phyloP scores from a whole-genome alignment of 768 basidiomycete species.

The Sporobolomyces roseus region DNA sequence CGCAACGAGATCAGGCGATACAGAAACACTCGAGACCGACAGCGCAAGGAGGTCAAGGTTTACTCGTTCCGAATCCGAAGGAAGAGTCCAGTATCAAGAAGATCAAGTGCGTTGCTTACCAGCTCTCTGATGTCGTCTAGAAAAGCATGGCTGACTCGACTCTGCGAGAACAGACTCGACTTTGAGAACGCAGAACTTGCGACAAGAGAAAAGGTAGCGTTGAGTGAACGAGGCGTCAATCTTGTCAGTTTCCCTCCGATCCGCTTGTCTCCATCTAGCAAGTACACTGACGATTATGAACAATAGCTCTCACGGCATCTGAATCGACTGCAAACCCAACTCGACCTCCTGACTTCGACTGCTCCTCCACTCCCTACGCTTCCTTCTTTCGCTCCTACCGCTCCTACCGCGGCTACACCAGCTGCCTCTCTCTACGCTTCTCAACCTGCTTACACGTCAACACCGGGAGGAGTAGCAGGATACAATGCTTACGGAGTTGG shows the following conservation, averaged over 20 bases:
- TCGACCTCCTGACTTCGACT: constrained; percentile 40
- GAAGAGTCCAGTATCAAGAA: constrained; percentile 34
- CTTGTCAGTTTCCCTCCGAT: constrained; percentile 14
- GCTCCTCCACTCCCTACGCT: constrained; percentile 36
- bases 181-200: constrained; percentile 31
- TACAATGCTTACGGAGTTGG: constrained; percentile 25
- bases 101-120: constrained; percentile 26
- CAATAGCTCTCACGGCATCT: constrained; percentile 35
- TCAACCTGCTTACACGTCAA: neutral
- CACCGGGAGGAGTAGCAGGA: neutral
- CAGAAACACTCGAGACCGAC: constrained; percentile 38
- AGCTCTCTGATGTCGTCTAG: neutral
- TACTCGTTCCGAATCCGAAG: constrained; percentile 35
- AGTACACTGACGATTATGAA: no score
- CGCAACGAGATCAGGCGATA: constrained; percentile 34
- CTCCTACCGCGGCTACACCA: neutral
- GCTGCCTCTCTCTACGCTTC: constrained; percentile 11
- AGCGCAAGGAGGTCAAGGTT: constrained; percentile 30
- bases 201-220: constrained; percentile 35
- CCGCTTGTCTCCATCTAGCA: neutral
- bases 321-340: constrained; percentile 39
- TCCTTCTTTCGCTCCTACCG: constrained; percentile 34
- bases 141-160: neutral
- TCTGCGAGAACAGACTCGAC: constrained; percentile 31
- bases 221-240: constrained; percentile 37